Percentiles rank a stretch among this genome's conserved stretches.
Conservation (phyloP, 257 asterid species). For the Nicotiana tabacum region DNA sequence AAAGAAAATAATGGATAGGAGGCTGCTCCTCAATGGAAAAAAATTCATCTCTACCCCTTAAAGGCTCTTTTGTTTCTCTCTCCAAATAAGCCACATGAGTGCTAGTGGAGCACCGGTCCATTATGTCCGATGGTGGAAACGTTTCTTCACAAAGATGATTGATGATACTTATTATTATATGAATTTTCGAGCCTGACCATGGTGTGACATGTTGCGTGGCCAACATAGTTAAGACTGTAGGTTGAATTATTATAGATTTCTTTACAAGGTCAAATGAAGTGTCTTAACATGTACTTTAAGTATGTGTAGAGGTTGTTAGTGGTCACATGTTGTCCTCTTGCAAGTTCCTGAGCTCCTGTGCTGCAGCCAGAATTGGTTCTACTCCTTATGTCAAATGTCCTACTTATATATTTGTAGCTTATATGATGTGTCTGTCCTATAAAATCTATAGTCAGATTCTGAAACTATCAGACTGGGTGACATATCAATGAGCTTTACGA, state of each 20-base stretch:
- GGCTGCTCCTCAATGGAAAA: no score
- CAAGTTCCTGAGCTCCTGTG: background rate
- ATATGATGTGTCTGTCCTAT: background rate
- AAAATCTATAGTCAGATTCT: background rate
- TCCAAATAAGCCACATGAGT: no score
- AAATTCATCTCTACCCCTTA: no score
- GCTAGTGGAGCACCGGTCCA: no score
- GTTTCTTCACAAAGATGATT: slow-evolving; percentile 3
- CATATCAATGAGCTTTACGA: background rate
- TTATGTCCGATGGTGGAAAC: background rate
- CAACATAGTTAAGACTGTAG: background rate
- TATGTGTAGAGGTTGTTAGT: background rate
- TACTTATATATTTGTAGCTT: background rate
- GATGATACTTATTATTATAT: background rate
- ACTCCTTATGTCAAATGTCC: background rate
- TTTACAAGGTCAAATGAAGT: background rate
- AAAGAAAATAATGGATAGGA: no score
- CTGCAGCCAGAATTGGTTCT: background rate
- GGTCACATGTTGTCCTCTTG: background rate
- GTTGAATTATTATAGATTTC: background rate
- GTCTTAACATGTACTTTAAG: background rate
- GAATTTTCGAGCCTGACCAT: background rate
- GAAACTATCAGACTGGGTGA: background rate
- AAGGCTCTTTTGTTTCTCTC: no score
- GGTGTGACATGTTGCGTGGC: background rate